Evolutionary conservation across 495 filamentous ascomycete species (phyloP).

Genomic region (Astrocystis sublimbata): DNA sequence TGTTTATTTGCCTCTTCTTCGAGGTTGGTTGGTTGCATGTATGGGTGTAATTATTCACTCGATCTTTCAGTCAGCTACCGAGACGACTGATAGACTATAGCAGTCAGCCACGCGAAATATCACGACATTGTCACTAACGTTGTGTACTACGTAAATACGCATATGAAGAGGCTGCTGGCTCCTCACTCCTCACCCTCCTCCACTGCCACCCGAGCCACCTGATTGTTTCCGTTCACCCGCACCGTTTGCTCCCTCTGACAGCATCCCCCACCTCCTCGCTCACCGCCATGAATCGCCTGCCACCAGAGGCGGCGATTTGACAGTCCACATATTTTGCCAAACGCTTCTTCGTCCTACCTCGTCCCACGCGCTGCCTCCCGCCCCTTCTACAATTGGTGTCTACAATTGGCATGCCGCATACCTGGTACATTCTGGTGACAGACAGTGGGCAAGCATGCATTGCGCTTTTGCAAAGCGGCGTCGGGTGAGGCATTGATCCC

Average conservation of each 20-base stretch:
- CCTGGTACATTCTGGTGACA: neutral
- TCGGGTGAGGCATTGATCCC: neutral
- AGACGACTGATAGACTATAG: neutral
- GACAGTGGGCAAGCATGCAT: conserved; percentile 12
- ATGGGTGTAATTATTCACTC: too few relatives aligned
- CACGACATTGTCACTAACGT: conserved; percentile 2
- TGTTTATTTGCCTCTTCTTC: neutral
- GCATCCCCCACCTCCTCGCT: conserved; percentile 32
- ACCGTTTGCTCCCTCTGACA: conserved; percentile 16
- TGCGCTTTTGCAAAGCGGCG: neutral
- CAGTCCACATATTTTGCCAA: conserved; percentile 6
- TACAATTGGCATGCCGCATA: neutral
- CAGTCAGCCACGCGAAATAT: conserved; percentile 15
- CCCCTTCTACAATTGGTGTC: neutral
- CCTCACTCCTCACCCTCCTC: neutral
- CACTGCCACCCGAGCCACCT: neutral
- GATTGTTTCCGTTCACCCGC: conserved; percentile 8
- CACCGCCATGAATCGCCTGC: conserved; percentile 29
- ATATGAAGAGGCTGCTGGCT: conserved; percentile 14
- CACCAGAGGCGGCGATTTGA: conserved; percentile 21
- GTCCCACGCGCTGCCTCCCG: neutral
- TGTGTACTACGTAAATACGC: too few relatives aligned
- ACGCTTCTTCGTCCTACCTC: neutral
- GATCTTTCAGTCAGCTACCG: neutral
- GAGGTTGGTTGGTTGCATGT: too few relatives aligned